phyloP scores from a whole-genome alignment of 2,329 filamentous ascomycete species.

The Calycina marina region DNA sequence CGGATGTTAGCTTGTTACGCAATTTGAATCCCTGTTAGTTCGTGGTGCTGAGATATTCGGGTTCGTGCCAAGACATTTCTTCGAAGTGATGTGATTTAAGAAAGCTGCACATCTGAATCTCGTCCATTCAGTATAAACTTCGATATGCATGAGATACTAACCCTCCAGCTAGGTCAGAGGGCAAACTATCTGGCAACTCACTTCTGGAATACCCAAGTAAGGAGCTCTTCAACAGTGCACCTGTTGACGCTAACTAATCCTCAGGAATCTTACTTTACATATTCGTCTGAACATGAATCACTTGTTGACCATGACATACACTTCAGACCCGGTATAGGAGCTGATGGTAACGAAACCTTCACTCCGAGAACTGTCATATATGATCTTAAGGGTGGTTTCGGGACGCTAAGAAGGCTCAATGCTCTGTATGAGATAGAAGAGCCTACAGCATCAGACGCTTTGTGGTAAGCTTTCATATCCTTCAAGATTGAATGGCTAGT shows the following conservation, averaged over 20 bases:
- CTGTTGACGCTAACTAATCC: too few relatives aligned
- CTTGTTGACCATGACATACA: slow-evolving; percentile 73
- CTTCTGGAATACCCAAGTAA: slow-evolving; percentile 90
- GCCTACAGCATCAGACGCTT: slow-evolving; percentile 14
- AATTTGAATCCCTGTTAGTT: too few relatives aligned
- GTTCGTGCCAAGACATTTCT: too few relatives aligned
- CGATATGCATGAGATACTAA: slow-evolving; percentile 98
- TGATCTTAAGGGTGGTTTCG: slow-evolving; percentile 88
- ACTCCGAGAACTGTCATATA: slow-evolving; percentile 87
- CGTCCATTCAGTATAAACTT: too few relatives aligned
- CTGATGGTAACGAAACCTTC: slow-evolving; percentile 79
- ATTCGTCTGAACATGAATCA: slow-evolving; percentile 49
- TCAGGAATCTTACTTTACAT: slow-evolving; percentile 96
- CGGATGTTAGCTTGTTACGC: too few relatives aligned
- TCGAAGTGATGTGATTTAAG: too few relatives aligned
- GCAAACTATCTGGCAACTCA: slow-evolving; percentile 91
- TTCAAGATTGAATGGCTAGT: not conserved
- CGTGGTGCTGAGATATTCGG: too few relatives aligned
- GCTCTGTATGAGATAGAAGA: slow-evolving; percentile 50
- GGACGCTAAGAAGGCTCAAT: slow-evolving; percentile 75
- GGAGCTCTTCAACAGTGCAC: too few relatives aligned
- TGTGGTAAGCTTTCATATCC: slow-evolving; percentile 25
- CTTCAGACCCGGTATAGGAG: slow-evolving; percentile 70
- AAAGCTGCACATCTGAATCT: too few relatives aligned
- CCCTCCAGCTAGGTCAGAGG: slow-evolving; percentile 80